Base-by-base conservation (phyloP, 441 rosid genomes). In the Adansonia gregorii region DNA sequence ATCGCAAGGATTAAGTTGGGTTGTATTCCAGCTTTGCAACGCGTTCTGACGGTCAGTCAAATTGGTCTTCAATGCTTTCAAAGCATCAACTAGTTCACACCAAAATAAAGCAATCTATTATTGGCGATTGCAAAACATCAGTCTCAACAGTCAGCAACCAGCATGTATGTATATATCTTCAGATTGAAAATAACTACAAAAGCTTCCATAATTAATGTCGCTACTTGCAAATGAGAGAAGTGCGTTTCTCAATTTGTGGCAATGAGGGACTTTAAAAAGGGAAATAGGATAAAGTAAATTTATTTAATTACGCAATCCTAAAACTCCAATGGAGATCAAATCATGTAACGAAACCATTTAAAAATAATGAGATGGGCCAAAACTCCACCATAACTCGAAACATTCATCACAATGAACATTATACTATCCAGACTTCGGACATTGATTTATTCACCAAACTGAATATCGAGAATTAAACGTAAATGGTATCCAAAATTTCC, bases 11-110 rank as follows among this genome's bases (percentile, higher is more conserved):
- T 87, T 87, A 60, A 87, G 89, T 52, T 79, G 84, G 43, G 86
- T 88, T 12, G 92, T 79, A 79, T 90, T 89, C 98, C 96, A 93
- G 78, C 92, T 90, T 76, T 87, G 89, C 52, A 93, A 89, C 15
- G 86, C 89, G 70, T 89, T 88, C 79, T 87, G 82, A 60, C 96
- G 96, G 83, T 93, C 98, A 1, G 78, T 64, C 67, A 90, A 82
- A 79, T 80, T 88, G 72, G 63, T 74, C 76, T 83, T 84, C 69
- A 87, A 81, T 8, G 86, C 88, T 73, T 86, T 85, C 81, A 93
- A 80, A 8, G 94, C 98, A 82, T 93, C 93, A 65, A 90, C 94
- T 88, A 81, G 55, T 35, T 22, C 41, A 7, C 43, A 49, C 75
- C 45, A 75, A 72, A 35, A 10, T 8, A 60, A 61, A 46, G 45